Evolutionary conservation across 371 early-diverging fungal species (phyloP), one percentile per base, ranked within the genome.

Genomic region (Massospora cicadina): DNA sequence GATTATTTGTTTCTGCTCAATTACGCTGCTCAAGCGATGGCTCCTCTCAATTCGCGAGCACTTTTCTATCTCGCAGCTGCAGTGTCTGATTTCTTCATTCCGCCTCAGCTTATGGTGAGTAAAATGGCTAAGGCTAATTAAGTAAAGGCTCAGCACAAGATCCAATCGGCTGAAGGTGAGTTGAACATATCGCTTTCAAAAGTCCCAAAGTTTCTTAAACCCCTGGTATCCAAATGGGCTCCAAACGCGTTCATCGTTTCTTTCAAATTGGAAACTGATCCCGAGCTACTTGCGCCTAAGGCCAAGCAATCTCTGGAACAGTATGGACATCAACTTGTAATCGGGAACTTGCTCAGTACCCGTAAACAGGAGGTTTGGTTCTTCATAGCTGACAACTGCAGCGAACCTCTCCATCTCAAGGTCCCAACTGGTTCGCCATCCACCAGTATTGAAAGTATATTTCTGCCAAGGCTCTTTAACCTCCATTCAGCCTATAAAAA

Each of bases 31-130:
- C 74, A 77, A 58, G 76, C 83, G 23, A 72, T 95, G 69, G 78
- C 82, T 2, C 74, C 75, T 26, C 67, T 91, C 64, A 77, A 83
- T 12, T 70, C 80, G 2, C 75, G 77, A 2, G 90, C 87, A 32
- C 84, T 98, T 88, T 91, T 86, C 71, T 98, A 96, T 68, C 79
- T 98, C 33, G 98, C 98, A 0, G 97, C 98, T 1, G 98, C 98
- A 13, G 98, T 98, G 63, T 88, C 88, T 68, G 98, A 98, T 69
- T 98, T 95, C 70, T 97, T 89, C 71, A 92, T 98, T 68, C 97
- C 95, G 0, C 76, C 81, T 2, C 74, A 80, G 62, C 86, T 85
- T 68, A 89, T 95, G 95, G 88, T 86, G 63, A 56, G 25, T 33
- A 56, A 17, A 1, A 1, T 21, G 12, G 23, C 17, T 30, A 1